phyloP scores from a whole-genome alignment of 2,329 filamentous ascomycete species.

The Hymenoscyphus infarciens region DNA sequence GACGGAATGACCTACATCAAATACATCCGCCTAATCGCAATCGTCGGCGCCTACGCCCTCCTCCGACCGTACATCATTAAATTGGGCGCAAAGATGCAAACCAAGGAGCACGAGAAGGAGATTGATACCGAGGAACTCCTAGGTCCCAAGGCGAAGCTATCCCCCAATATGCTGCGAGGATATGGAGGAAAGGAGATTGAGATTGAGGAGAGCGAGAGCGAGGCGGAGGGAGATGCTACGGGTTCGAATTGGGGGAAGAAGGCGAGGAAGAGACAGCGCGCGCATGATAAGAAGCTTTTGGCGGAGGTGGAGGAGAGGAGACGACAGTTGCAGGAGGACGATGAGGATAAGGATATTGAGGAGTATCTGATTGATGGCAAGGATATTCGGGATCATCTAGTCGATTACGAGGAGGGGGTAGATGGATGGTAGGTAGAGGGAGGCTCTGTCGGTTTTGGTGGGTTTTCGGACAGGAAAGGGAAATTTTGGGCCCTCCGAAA shows the following conservation, averaged over 20 bases:
- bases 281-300: constrained; percentile 61
- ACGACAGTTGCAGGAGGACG: constrained; percentile 55
- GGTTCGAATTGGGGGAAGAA: constrained; percentile 62
- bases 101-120: constrained; percentile 56
- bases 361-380: constrained; percentile 57
- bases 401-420: constrained; percentile 41
- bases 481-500: background rate
- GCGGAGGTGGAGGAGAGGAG: constrained; percentile 55
- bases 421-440: constrained; percentile 31
- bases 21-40: constrained; percentile 66
- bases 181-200: constrained; percentile 42
- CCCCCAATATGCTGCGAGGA: constrained; percentile 58
- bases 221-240: constrained; percentile 41
- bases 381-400: constrained; percentile 69
- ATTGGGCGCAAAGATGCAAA: constrained; percentile 59
- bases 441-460: background rate
- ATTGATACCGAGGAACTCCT: constrained; percentile 35
- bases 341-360: constrained; percentile 72
- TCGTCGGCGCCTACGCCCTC: constrained; percentile 71
- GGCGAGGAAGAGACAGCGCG: constrained; percentile 65
- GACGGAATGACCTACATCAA: constrained; percentile 48
- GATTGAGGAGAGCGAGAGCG: constrained; percentile 50
- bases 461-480: too few species aligned
- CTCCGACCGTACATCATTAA: constrained; percentile 72
- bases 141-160: constrained; percentile 48